Evolutionary conservation across 2,329 filamentous ascomycete genomes (phyloP).

Genomic region (Colletotrichum phormii): DNA sequence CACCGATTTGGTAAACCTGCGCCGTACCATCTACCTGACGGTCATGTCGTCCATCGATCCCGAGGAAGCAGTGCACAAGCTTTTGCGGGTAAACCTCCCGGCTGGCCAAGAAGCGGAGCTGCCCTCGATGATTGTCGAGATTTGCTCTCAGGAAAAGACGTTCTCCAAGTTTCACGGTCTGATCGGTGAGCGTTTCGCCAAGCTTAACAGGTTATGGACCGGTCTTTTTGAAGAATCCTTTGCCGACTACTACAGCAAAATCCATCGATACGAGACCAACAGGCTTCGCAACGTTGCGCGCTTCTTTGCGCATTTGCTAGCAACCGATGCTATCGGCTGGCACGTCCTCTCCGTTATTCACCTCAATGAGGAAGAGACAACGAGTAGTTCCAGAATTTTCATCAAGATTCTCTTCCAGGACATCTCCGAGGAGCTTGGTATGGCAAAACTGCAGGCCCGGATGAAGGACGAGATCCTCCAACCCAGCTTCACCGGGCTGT

Average conservation of each 20-base stretch:
- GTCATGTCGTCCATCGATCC: constrained; percentile 97
- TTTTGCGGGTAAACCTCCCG: constrained; percentile 93
- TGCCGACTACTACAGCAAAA: constrained; percentile 94
- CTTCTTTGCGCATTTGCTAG: constrained; percentile 92
- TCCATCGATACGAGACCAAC: constrained; percentile 97
- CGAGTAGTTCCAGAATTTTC: constrained; percentile 95
- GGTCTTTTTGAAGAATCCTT: constrained; percentile 94
- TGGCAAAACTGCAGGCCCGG: constrained; percentile 80
- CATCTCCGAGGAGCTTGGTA: constrained; percentile 85
- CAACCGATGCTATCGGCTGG: constrained; percentile 91
- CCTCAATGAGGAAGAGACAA: constrained; percentile 96
- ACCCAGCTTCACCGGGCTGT: constrained; percentile 84
- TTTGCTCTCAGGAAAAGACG: constrained; percentile 94
- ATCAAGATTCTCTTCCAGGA: constrained; percentile 98
- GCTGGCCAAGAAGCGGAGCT: constrained; percentile 88
- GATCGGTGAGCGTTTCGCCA: constrained; percentile 94
- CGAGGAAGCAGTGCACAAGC: constrained; percentile 96
- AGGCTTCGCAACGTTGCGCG: constrained; percentile 93
- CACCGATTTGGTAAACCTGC: constrained; percentile 91
- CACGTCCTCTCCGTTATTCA: constrained; percentile 87
- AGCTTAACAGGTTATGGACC: constrained; percentile 94
- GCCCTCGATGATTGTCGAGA: constrained; percentile 97
- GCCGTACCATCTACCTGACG: constrained; percentile 94
- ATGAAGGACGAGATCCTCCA: constrained; percentile 83
- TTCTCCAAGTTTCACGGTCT: constrained; percentile 98